Conservation (phyloP, 768 basidiomycete species). For the Phanerodontia chrysosporium region DNA sequence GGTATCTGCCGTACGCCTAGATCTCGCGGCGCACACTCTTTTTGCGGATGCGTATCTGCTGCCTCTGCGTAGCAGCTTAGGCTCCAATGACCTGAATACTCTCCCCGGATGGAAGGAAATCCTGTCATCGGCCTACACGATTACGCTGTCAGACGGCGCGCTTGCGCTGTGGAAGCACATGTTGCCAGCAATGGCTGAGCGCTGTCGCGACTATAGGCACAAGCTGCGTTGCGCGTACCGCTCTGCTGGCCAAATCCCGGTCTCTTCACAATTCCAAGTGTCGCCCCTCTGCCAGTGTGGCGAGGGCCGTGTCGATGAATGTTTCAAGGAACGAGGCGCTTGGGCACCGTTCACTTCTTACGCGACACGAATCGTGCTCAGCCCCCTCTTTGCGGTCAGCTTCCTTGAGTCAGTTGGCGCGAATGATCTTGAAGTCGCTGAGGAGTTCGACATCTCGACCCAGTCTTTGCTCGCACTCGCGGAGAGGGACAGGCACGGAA, state of each 20-base stretch:
- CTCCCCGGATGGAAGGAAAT: constrained; percentile 19
- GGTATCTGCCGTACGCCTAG: constrained; percentile 41
- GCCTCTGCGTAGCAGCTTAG: constrained; percentile 22
- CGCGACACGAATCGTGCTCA: constrained; percentile 45
- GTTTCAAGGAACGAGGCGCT: constrained; percentile 25
- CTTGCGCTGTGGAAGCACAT: constrained; percentile 45
- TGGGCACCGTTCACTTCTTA: constrained; percentile 41
- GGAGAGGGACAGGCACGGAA: not conserved
- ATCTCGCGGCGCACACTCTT: constrained; percentile 45
- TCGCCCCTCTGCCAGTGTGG: constrained; percentile 53
- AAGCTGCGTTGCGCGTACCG: constrained; percentile 42
- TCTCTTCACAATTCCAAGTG: constrained; percentile 30
- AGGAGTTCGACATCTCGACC: not conserved
- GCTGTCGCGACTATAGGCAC: constrained; percentile 48
- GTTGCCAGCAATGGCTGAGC: constrained; percentile 47
- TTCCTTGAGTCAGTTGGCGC: constrained; percentile 37
- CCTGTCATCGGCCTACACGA: constrained; percentile 25
- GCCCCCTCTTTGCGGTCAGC: constrained; percentile 49
- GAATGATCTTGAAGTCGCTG: not conserved
- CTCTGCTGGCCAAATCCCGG: constrained; percentile 30
- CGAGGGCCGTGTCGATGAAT: constrained; percentile 35
- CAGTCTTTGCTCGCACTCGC: too few species aligned
- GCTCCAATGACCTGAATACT: constrained; percentile 6
- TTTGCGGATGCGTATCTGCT: constrained; percentile 50
- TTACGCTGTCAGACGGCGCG: constrained; percentile 41